phyloP scores from a whole-genome alignment of 2,329 filamentous ascomycete species.

The Endoconidiophora laricicola region DNA sequence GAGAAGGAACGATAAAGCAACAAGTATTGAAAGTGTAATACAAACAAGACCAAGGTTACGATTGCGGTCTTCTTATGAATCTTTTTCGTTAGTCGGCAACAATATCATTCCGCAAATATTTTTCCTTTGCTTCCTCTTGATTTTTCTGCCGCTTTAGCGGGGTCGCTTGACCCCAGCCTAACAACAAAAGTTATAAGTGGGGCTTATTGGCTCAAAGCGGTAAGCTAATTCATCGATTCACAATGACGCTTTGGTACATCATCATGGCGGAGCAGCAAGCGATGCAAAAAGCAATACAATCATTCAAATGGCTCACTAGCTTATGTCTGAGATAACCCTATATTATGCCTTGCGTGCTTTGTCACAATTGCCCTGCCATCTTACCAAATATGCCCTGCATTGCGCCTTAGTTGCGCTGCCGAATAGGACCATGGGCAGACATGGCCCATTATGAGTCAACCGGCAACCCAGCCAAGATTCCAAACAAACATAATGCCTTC shows the following conservation, averaged over 20 bases:
- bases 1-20: not conserved
- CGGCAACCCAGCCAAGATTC: not conserved
- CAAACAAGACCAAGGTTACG: not conserved
- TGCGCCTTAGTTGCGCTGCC: too few species aligned
- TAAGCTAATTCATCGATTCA: not conserved
- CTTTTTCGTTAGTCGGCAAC: not conserved
- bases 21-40: not conserved
- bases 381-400: too few species aligned
- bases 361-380: too few species aligned
- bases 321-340: too few species aligned
- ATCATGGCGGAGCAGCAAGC: too few species aligned
- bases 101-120: not conserved
- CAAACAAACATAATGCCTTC: not conserved
- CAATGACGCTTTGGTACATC: too few species aligned
- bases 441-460: too few species aligned
- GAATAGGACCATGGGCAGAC: too few species aligned
- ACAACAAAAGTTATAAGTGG: not conserved
- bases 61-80: not conserved
- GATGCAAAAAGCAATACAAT: too few species aligned
- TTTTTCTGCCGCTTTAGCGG: conserved; percentile 8
- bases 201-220: not conserved
- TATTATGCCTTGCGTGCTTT: too few species aligned
- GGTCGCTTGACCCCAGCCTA: not conserved
- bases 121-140: not conserved
- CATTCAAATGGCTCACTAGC: too few species aligned